phyloP scores from a whole-genome alignment of 1,284 basidiomycete species.

The Pyrrhoderma noxium region DNA sequence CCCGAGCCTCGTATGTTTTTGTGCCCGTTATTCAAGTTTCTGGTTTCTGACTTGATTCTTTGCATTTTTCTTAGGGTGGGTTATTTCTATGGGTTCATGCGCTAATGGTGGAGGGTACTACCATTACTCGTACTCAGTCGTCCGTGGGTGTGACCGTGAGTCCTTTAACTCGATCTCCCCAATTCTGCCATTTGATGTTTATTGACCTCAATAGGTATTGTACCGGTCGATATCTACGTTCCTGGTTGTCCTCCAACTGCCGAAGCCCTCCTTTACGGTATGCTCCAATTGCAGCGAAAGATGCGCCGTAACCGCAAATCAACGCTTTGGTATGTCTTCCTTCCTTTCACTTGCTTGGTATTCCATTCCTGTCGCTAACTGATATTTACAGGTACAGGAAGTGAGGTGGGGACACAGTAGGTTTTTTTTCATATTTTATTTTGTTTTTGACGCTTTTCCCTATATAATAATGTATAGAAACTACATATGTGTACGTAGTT shows the following conservation, averaged over 20 bases:
- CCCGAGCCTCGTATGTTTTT: slow-evolving; percentile 78
- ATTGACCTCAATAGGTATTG: slow-evolving; percentile 57
- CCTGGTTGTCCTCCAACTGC: slow-evolving; percentile 93
- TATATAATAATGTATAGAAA: too few species aligned
- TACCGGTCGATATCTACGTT: slow-evolving; percentile 96
- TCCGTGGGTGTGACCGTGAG: slow-evolving; percentile 96
- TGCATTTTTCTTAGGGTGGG: slow-evolving; percentile 64
- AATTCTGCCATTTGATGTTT: slow-evolving; percentile 3
- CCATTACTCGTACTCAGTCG: slow-evolving; percentile 98
- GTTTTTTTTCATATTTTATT: too few species aligned
- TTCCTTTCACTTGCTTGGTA: too few species aligned
- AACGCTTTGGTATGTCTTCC: slow-evolving; percentile 72
- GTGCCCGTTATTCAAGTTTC: too few species aligned
- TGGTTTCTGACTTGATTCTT: not conserved
- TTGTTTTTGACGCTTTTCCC: too few species aligned
- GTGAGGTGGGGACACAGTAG: too few species aligned
- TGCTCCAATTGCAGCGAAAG: slow-evolving; percentile 96
- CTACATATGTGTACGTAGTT: too few species aligned
- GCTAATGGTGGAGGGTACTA: slow-evolving; percentile 99
- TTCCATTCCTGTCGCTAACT: too few species aligned
- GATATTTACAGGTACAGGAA: too few species aligned
- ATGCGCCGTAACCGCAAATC: slow-evolving; percentile 89
- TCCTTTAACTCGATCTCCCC: slow-evolving; percentile 19
- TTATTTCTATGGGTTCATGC: slow-evolving; percentile 99
- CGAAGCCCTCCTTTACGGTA: slow-evolving; percentile 89